Conservation (phyloP, 306 rosid genomes). For the Pterocarpus santalinus region DNA sequence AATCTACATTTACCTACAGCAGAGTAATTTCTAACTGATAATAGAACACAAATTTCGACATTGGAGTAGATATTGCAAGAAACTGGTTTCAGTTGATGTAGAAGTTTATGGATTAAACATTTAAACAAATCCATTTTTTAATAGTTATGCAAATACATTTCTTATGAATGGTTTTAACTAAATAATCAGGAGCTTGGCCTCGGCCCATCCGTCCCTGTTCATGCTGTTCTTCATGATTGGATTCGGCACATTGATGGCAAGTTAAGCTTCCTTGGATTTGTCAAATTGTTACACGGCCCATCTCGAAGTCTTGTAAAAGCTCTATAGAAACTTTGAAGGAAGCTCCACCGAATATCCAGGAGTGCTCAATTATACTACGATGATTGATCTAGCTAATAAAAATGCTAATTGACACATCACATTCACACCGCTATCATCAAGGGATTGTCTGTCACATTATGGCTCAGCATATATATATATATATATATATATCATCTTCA, state of each 20-base stretch:
- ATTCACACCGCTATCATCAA: neutral
- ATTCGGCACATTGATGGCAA: conserved; percentile 81
- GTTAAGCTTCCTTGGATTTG: conserved; percentile 82
- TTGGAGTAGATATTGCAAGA: neutral
- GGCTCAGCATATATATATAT: conserved; percentile 12
- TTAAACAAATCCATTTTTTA: neutral
- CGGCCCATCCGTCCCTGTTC: conserved; percentile 81
- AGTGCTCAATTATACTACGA: conserved; percentile 17
- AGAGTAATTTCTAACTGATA: conserved; percentile 3
- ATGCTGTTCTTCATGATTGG: conserved; percentile 86
- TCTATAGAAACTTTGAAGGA: conserved; percentile 49
- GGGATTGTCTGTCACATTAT: conserved; percentile 31
- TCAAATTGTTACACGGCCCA: conserved; percentile 76
- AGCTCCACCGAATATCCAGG: conserved; percentile 28
- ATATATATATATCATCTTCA: neutral
- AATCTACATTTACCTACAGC: conserved; percentile 8
- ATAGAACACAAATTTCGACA: conserved; percentile 9
- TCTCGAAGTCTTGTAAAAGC: conserved; percentile 67
- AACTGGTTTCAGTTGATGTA: neutral
- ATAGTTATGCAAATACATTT: neutral
- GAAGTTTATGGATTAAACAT: neutral
- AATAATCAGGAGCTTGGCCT: conserved; percentile 78
- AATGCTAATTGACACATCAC: conserved; percentile 26
- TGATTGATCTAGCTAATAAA: conserved; percentile 45
- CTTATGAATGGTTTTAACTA: conserved; percentile 36